Conservation (phyloP, 1,139 yeast genomes). For the Hemisphaericaspora xylofermentans region DNA sequence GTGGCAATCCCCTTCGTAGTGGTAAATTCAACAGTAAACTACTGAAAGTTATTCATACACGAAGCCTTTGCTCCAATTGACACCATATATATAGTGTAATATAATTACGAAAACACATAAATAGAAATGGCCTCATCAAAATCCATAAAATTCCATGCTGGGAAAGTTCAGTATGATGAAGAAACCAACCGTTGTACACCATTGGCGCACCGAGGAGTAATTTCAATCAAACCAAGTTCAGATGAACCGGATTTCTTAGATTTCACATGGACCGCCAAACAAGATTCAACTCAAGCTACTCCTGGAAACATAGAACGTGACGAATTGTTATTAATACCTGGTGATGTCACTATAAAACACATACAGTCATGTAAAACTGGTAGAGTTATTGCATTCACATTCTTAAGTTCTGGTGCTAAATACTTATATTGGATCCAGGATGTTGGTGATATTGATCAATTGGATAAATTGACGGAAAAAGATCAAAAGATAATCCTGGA, state of each 20-base stretch:
- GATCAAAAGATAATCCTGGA: conserved; percentile 56
- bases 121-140: conserved; percentile 14
- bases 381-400: conserved; percentile 79
- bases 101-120: not conserved
- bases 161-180: conserved; percentile 74
- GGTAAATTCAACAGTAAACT: no score
- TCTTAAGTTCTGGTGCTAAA: conserved; percentile 80
- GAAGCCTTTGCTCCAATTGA: conserved; percentile 2
- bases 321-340: conserved; percentile 83
- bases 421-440: conserved; percentile 92
- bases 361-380: conserved; percentile 77
- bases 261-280: conserved; percentile 45
- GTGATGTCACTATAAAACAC: conserved; percentile 84
- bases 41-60: no score
- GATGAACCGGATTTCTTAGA: conserved; percentile 54
- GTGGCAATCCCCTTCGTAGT: conserved; percentile 8
- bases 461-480: conserved; percentile 60
- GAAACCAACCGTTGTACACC: conserved; percentile 74
- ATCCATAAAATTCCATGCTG: conserved; percentile 70
- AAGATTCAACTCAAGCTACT: conserved; percentile 25
- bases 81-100: not conserved
- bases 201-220: conserved; percentile 70
- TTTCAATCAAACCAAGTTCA: conserved; percentile 58
- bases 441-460: conserved; percentile 61
- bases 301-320: conserved; percentile 49